Percentiles rank a stretch among this genome's conserved stretches.
phyloP scores from a whole-genome alignment of 2,329 filamentous ascomycete genomes.

The Aureobasidium melanogenum region DNA sequence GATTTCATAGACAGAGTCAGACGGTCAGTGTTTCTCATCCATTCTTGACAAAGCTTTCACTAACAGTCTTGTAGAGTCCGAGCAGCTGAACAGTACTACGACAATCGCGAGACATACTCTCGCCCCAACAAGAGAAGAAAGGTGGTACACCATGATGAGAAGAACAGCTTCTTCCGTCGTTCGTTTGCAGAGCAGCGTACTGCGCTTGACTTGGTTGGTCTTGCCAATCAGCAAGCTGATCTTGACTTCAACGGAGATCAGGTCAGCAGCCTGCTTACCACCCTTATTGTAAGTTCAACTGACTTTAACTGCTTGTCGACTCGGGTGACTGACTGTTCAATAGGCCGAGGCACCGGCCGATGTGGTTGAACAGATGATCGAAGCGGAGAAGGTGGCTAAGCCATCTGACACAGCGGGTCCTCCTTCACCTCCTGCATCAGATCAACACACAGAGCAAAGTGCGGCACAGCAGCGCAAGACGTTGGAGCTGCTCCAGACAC shows the following conservation, averaged over 20 bases:
- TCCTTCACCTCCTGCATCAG: slow-evolving; percentile 16
- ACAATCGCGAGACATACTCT: neutral
- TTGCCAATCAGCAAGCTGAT: slow-evolving; percentile 44
- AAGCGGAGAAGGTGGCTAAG: slow-evolving; percentile 19
- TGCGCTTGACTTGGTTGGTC: slow-evolving; percentile 53
- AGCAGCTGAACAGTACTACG: slow-evolving; percentile 3
- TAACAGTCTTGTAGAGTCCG: slow-evolving; percentile 5
- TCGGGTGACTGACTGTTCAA: slow-evolving; percentile 18
- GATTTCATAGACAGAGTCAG: slow-evolving; percentile 57
- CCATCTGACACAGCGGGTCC: slow-evolving; percentile 13
- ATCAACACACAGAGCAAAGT: slow-evolving; percentile 21
- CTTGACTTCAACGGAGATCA: slow-evolving; percentile 40
- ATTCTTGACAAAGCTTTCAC: slow-evolving; percentile 18
- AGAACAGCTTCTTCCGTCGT: slow-evolving; percentile 31
- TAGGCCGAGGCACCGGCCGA: slow-evolving; percentile 35
- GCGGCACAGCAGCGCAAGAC: slow-evolving; percentile 27
- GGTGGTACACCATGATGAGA: slow-evolving; percentile 19
- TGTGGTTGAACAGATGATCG: slow-evolving; percentile 32
- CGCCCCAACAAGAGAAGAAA: neutral
- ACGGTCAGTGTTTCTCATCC: slow-evolving; percentile 25
- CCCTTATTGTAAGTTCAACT: slow-evolving; percentile 51
- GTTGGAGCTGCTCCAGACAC: slow-evolving; percentile 26
- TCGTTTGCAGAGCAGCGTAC: slow-evolving; percentile 57
- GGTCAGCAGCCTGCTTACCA: slow-evolving; percentile 45
- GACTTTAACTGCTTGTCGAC: slow-evolving; percentile 16